A percentile compares a stretch with the other conserved stretches of the same genome.
Conservation (phyloP, 148 eudicot species). For the Fagopyrum esculentum region DNA sequence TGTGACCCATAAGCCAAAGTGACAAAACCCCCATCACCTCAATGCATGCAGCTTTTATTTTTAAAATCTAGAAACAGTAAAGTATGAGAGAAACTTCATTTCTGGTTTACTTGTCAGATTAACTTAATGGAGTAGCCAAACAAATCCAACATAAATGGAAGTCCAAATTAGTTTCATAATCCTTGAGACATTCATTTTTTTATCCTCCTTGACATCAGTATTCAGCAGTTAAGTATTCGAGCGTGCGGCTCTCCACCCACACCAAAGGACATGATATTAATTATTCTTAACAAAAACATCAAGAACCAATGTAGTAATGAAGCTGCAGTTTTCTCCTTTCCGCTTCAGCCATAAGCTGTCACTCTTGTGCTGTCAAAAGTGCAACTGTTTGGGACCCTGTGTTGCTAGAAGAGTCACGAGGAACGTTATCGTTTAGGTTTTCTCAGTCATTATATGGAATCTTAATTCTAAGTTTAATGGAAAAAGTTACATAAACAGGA, state of each 20-base stretch:
- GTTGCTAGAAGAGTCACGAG: not conserved
- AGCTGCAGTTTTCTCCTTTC: not conserved
- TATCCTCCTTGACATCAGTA: not conserved
- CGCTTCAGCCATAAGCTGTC: not conserved
- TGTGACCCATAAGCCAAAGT: not conserved
- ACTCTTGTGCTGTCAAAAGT: not conserved
- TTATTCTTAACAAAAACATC: not conserved
- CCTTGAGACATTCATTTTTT: not conserved
- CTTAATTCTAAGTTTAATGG: not conserved
- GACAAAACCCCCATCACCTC: slow-evolving; percentile 1
- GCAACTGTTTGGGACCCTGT: slow-evolving; percentile 3
- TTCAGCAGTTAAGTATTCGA: not conserved
- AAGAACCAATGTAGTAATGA: not conserved
- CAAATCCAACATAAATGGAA: not conserved
- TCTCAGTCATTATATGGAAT: not conserved
- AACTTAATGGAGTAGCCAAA: too few relatives aligned
- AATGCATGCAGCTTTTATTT: not conserved
- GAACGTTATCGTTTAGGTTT: not conserved
- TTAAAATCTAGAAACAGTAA: not conserved
- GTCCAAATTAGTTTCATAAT: not conserved
- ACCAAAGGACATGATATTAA: not conserved
- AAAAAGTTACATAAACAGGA: not conserved
- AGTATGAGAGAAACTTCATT: not conserved
- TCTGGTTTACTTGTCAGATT: not conserved
- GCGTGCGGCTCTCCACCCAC: slow-evolving; percentile 5